These are phyloP conservation scores for Pelargonium fulgidum DNA, from an alignment of 441 rosid genomes.

Conservation along the genomic window DNA sequence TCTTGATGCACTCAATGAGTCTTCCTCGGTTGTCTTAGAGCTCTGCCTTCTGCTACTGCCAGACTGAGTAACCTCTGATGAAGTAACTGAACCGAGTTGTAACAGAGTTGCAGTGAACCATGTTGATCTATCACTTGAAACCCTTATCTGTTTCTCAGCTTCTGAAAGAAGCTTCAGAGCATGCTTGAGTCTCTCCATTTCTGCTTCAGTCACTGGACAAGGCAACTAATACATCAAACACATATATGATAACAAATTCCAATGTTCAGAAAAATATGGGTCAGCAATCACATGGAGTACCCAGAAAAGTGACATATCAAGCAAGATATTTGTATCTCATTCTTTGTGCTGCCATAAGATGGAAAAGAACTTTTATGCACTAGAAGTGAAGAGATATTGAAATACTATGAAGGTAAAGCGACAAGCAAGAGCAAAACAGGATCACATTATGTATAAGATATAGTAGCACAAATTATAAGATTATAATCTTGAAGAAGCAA, in stretches of 20 bases:
- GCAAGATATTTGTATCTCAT: no score
- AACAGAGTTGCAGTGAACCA: conserved; percentile 97
- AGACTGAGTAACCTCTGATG: conserved; percentile 64
- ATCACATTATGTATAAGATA: background rate
- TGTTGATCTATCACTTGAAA: conserved; percentile 86
- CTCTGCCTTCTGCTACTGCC: conserved; percentile 81
- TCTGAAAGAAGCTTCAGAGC: conserved; percentile 93
- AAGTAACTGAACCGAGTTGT: conserved; percentile 86
- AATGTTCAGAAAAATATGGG: background rate
- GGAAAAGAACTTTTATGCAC: no score
- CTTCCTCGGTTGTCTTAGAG: conserved; percentile 74
- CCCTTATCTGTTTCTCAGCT: conserved; percentile 85
- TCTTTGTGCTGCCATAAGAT: no score
- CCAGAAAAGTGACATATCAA: background rate
- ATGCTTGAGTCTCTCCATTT: conserved; percentile 76
- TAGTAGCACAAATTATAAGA: background rate
- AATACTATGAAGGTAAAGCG: no score
- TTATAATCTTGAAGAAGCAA: background rate
- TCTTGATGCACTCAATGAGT: conserved; percentile 62
- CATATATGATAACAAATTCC: background rate
- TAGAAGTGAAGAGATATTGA: no score
- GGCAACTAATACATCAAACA: background rate
- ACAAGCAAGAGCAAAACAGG: no score
- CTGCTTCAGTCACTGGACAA: conserved; percentile 69
- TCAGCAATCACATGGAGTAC: background rate